A percentile compares a stretch with the other conserved stretches of the same genome.
phyloP scores from a whole-genome alignment of 2,329 filamentous ascomycete genomes.

The Tolypocladium ovalisporum region DNA sequence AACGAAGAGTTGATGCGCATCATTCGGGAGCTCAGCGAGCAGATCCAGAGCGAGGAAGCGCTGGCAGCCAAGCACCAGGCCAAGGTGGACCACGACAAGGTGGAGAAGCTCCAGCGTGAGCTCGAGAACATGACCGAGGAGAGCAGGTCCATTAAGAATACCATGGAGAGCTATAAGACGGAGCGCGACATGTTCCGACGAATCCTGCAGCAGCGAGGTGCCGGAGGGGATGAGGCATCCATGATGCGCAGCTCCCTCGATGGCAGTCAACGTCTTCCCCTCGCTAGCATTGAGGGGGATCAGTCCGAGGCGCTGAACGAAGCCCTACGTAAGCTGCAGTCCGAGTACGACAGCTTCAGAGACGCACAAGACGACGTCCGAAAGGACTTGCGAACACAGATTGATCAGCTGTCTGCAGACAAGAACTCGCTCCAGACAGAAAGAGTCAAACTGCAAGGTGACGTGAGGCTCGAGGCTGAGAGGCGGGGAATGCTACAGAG shows the following conservation, averaged over 20 bases:
- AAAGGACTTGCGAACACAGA: conserved; percentile 72
- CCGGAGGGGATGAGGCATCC: conserved; percentile 52
- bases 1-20: conserved; percentile 77
- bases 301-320: conserved; percentile 56
- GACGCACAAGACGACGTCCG: conserved; percentile 76
- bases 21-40: conserved; percentile 72
- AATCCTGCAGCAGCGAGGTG: conserved; percentile 66
- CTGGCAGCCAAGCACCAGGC: conserved; percentile 53
- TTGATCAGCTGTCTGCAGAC: conserved; percentile 69
- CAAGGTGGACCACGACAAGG: conserved; percentile 55
- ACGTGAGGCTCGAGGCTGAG: conserved; percentile 70
- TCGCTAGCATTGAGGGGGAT: conserved; percentile 48
- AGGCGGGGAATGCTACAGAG: conserved; percentile 82
- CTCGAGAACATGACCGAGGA: conserved; percentile 73
- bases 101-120: conserved; percentile 62
- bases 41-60: conserved; percentile 87
- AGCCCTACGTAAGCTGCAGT: conserved; percentile 76
- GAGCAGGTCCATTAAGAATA: conserved; percentile 67
- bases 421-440: conserved; percentile 76
- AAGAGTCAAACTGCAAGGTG: conserved; percentile 67
- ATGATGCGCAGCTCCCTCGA: conserved; percentile 63
- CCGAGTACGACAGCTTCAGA: conserved; percentile 80
- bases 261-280: conserved; percentile 39
- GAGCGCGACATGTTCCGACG: conserved; percentile 97
- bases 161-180: conserved; percentile 86